phyloP scores from a whole-genome alignment of 2,329 filamentous ascomycete genomes.

The Fusarium sp. region DNA sequence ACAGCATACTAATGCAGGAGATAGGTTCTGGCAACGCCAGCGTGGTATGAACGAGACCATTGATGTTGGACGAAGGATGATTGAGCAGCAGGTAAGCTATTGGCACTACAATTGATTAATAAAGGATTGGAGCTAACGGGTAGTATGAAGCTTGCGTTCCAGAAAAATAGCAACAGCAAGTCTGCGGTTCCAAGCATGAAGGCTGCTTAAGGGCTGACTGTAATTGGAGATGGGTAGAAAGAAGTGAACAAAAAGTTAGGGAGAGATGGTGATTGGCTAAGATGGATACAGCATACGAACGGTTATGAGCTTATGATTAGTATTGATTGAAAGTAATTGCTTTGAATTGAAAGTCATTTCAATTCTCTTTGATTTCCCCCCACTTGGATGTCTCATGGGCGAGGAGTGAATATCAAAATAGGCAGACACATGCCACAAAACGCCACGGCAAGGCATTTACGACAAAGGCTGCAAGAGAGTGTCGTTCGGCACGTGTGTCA shows the following conservation, averaged over 20 bases:
- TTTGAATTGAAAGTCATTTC: slow-evolving; percentile 21
- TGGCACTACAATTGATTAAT: background rate
- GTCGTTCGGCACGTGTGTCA: slow-evolving; percentile 19
- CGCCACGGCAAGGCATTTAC: slow-evolving; percentile 18
- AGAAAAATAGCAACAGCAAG: slow-evolving; percentile 33
- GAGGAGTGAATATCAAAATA: slow-evolving; percentile 3
- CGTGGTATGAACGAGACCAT: slow-evolving; percentile 70
- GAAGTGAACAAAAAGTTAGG: background rate
- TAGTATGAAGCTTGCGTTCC: slow-evolving; percentile 23
- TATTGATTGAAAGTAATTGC: background rate
- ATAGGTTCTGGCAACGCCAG: slow-evolving; percentile 73
- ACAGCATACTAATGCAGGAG: slow-evolving; percentile 37
- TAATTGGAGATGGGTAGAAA: background rate
- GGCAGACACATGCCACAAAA: slow-evolving; percentile 16
- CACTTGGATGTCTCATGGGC: background rate
- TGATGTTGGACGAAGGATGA: slow-evolving; percentile 67
- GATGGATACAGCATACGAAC: slow-evolving; percentile 17
- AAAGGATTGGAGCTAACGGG: slow-evolving; percentile 16
- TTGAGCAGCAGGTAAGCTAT: slow-evolving; percentile 59
- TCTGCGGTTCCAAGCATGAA: slow-evolving; percentile 41
- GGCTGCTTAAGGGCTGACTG: slow-evolving; percentile 24
- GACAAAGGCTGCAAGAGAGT: slow-evolving; percentile 2
- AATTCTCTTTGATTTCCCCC: background rate
- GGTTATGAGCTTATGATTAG: slow-evolving; percentile 36
- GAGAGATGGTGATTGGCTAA: background rate